These are phyloP conservation scores for Ceratobasidium sp. DNA, from an alignment of 1,284 basidiomycete species.

Conservation along the genomic window DNA sequence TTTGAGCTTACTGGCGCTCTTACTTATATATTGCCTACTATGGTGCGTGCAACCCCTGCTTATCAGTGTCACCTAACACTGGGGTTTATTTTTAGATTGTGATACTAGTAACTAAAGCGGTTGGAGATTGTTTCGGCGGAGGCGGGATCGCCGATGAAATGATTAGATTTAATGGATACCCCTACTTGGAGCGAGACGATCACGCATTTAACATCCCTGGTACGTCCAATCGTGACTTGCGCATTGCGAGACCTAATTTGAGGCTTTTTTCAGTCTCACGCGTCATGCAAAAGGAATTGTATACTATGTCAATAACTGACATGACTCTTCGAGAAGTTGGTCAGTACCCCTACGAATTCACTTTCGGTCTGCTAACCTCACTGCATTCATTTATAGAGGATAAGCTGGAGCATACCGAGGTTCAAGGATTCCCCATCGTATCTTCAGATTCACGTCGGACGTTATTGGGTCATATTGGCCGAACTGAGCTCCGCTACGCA, in stretches of 20 bases:
- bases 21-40: slow-evolving; percentile 97
- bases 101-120: slow-evolving; percentile 94
- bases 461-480: slow-evolving; percentile 88
- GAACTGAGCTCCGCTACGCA: slow-evolving; percentile 86
- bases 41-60: slow-evolving; percentile 67
- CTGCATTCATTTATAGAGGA: slow-evolving; percentile 61
- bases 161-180: slow-evolving; percentile 97
- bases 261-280: slow-evolving; percentile 69
- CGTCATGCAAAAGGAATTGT: slow-evolving; percentile 87
- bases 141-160: slow-evolving; percentile 97
- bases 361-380: background rate
- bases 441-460: slow-evolving; percentile 66
- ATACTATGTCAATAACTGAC: slow-evolving; percentile 78
- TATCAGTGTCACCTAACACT: background rate
- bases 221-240: slow-evolving; percentile 52
- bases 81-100: slow-evolving; percentile 74
- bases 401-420: slow-evolving; percentile 72
- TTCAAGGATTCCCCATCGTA: slow-evolving; percentile 94
- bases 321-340: slow-evolving; percentile 82
- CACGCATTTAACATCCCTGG: slow-evolving; percentile 90
- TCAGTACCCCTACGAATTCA: slow-evolving; percentile 55
- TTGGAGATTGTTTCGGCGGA: slow-evolving; percentile 93
- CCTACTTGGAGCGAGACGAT: slow-evolving; percentile 93
- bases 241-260: background rate
- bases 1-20: slow-evolving; percentile 99